Evolutionary conservation across 2,329 filamentous ascomycete genomes (phyloP).

Genomic region (Monosporascus cannonballus): DNA sequence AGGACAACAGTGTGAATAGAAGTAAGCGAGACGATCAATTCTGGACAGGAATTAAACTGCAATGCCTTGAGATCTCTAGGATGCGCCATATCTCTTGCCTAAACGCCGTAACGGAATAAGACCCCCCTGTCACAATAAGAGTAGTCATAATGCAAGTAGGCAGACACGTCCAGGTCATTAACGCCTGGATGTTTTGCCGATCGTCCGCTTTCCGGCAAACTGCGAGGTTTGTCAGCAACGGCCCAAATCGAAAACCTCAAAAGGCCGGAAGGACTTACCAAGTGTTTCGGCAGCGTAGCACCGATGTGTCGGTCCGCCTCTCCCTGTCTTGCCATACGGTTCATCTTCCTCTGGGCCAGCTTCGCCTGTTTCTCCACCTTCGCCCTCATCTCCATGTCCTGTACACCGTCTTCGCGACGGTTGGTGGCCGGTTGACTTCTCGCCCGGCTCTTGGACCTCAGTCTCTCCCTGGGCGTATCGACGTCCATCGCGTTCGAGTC

Average conservation of each 20-base stretch:
- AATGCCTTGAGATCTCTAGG: too few species aligned
- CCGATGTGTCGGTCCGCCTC: conserved; percentile 90
- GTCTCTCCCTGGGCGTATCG: conserved; percentile 53
- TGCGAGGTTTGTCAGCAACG: conserved; percentile 34
- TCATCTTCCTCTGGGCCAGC: conserved; percentile 96
- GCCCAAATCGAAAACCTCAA: background rate
- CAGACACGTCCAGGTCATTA: conserved; percentile 30
- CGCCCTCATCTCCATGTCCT: conserved; percentile 55
- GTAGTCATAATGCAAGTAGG: background rate
- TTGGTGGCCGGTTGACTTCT: conserved; percentile 57
- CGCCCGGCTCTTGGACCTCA: conserved; percentile 68
- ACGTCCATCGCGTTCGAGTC: conserved; percentile 73
- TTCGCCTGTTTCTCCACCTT: conserved; percentile 86
- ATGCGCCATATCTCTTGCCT: too few species aligned
- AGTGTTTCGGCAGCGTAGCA: conserved; percentile 78
- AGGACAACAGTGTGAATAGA: too few species aligned
- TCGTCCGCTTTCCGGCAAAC: conserved; percentile 86
- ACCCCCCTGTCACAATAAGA: background rate
- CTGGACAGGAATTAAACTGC: too few species aligned
- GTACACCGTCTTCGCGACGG: conserved; percentile 72
- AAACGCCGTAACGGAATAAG: too few species aligned
- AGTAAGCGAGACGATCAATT: too few species aligned
- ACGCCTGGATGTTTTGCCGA: conserved; percentile 78
- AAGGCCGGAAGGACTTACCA: conserved; percentile 55
- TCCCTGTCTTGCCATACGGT: conserved; percentile 93